Percentiles rank a stretch among this genome's conserved stretches.
Evolutionary conservation across 176 grass and related monocot genomes (phyloP).

Genomic region (Phoenix dactylifera): DNA sequence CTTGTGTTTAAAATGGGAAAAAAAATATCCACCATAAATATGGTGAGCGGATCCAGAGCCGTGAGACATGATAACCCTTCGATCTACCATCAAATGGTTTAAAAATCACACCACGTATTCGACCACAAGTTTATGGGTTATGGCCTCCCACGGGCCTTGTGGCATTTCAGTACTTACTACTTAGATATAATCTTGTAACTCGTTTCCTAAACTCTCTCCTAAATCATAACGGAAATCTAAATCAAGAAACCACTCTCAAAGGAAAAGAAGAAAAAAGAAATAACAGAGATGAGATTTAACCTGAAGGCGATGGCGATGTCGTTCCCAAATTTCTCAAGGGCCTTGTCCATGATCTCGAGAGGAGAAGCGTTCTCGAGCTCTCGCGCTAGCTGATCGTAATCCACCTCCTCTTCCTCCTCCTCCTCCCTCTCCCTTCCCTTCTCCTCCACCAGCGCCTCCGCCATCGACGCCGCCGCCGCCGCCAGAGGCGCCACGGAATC

Average conservation of each 20-base stretch:
- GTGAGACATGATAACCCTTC: too few relatives aligned
- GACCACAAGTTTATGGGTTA: too few relatives aligned
- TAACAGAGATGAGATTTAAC: conserved; percentile 5
- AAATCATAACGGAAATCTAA: conserved; percentile 4
- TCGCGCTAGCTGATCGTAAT: conserved; percentile 57
- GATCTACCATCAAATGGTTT: too few relatives aligned
- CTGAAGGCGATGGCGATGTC: conserved; percentile 98
- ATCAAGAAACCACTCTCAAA: not conserved
- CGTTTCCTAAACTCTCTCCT: not conserved
- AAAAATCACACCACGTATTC: too few relatives aligned
- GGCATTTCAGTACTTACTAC: too few relatives aligned
- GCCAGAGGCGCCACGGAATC: conserved; percentile 38
- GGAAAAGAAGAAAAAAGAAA: not conserved
- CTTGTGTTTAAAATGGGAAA: too few relatives aligned
- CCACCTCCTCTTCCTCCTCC: not conserved
- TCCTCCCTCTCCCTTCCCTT: not conserved
- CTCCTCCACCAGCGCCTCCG: conserved; percentile 22
- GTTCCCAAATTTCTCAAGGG: conserved; percentile 70
- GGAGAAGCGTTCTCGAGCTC: conserved; percentile 73
- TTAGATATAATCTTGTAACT: too few relatives aligned
- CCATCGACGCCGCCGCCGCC: conserved; percentile 6
- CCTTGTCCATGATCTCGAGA: conserved; percentile 85
- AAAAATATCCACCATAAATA: too few relatives aligned
- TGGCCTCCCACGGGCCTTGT: too few relatives aligned
- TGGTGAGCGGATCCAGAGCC: too few relatives aligned